Percentiles rank a stretch among this genome's conserved stretches.
phyloP scores from a whole-genome alignment of 1,284 basidiomycete species.

The Neolentinus lepideus region DNA sequence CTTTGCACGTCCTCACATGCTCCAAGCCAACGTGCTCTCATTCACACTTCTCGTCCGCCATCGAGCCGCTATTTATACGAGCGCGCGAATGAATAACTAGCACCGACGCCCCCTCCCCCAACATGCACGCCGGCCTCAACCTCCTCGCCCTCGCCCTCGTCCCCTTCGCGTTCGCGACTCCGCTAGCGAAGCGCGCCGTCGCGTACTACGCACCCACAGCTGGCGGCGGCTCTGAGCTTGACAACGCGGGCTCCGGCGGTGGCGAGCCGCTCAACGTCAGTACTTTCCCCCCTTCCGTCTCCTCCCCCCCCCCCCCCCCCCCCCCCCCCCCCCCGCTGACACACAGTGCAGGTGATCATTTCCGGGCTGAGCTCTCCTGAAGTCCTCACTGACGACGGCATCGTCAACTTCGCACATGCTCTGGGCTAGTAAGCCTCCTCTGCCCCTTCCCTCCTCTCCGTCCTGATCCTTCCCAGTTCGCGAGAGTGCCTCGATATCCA shows the following conservation, averaged over 20 bases:
- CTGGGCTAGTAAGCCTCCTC: slow-evolving; percentile 14
- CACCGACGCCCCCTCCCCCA: too few relatives aligned
- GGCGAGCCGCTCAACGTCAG: slow-evolving; percentile 70
- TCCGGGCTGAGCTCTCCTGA: slow-evolving; percentile 10
- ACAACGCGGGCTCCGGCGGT: slow-evolving; percentile 35
- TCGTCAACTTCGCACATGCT: slow-evolving; percentile 10
- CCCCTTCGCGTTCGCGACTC: slow-evolving; percentile 2
- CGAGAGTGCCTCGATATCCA: slow-evolving; percentile 69
- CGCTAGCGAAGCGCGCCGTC: slow-evolving; percentile 9
- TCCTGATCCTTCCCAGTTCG: slow-evolving; percentile 33
- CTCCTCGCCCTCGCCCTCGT: slow-evolving; percentile 8
- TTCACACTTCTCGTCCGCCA: too few relatives aligned
- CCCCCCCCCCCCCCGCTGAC: not conserved
- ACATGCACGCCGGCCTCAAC: too few relatives aligned
- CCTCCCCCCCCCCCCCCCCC: not conserved
- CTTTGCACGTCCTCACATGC: too few relatives aligned
- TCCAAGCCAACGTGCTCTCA: too few relatives aligned
- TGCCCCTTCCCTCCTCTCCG: not conserved
- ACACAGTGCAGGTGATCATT: slow-evolving; percentile 4
- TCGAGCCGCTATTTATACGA: too few relatives aligned
- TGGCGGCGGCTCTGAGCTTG: slow-evolving; percentile 48
- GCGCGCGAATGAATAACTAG: too few relatives aligned
- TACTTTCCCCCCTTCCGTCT: slow-evolving; percentile 13
- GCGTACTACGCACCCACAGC: slow-evolving; percentile 36
- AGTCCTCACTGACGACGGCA: slow-evolving; percentile 8